A percentile compares a stretch with the other conserved stretches of the same genome.
These are phyloP conservation scores for Gymnopilus junonius DNA, from an alignment of 768 basidiomycete species.

Conservation along the genomic window DNA sequence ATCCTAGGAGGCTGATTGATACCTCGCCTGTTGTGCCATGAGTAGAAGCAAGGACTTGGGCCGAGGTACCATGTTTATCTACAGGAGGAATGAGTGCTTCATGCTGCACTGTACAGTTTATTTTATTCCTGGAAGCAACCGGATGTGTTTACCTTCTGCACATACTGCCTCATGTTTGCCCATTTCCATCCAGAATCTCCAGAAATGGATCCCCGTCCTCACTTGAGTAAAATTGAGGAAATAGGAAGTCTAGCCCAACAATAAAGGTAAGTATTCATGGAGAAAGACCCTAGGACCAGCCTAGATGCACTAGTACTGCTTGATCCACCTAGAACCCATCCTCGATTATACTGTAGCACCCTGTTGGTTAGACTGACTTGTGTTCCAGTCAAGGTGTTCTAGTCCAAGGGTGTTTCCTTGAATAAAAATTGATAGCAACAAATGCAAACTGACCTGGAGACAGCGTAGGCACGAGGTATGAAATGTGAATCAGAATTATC, in stretches of 20 bases:
- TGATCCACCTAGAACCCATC: not conserved
- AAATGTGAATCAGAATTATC: conserved; percentile 20
- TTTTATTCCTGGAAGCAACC: conserved; percentile 17
- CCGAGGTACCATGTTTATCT: conserved; percentile 40
- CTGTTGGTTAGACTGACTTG: not conserved
- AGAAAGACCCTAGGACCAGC: not conserved
- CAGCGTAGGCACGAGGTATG: conserved; percentile 27
- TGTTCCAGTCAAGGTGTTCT: conserved; percentile 33
- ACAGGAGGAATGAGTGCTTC: conserved; percentile 40
- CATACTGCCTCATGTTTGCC: conserved; percentile 37
- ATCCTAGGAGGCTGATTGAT: conserved; percentile 36
- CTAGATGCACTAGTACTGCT: not conserved
- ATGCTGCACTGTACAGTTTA: conserved; percentile 26
- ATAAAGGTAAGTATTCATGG: not conserved
- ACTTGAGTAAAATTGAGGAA: conserved; percentile 37
- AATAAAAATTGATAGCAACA: not conserved
- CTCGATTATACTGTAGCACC: not conserved
- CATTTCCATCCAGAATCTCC: conserved; percentile 43
- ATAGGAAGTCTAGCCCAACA: conserved; percentile 32
- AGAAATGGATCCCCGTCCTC: conserved; percentile 39
- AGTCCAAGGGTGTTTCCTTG: conserved; percentile 31
- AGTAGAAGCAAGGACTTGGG: conserved; percentile 35
- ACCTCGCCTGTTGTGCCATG: conserved; percentile 39
- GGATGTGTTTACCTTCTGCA: conserved; percentile 27
- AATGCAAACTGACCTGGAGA: conserved; percentile 18